These are phyloP conservation scores for Chamaecyparis obtusa DNA, from an alignment of 75 land plant species.

Conservation along the genomic window DNA sequence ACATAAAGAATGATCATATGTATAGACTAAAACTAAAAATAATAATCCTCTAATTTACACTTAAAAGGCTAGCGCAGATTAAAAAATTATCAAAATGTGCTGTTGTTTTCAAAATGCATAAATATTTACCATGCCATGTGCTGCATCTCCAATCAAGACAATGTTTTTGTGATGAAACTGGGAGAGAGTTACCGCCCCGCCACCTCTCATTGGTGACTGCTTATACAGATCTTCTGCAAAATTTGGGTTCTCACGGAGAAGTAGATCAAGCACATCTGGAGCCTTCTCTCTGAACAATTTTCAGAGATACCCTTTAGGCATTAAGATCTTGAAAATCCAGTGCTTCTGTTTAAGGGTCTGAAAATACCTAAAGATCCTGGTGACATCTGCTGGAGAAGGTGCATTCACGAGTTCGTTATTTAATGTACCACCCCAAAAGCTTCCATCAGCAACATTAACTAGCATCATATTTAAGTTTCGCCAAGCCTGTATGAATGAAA, in stretches of 20 bases:
- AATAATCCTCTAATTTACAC: not conserved
- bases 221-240: constrained; percentile 29
- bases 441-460: constrained; percentile 41
- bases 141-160: constrained; percentile 41
- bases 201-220: constrained; percentile 30
- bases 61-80: not conserved
- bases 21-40: not conserved
- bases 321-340: not conserved
- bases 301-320: not conserved
- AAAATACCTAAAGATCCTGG: constrained; percentile 24
- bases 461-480: constrained; percentile 24
- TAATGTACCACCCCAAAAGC: constrained; percentile 42
- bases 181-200: constrained; percentile 34
- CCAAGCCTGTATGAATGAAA: constrained; percentile 17
- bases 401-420: constrained; percentile 23
- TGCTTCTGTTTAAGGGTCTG: not conserved
- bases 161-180: constrained; percentile 37
- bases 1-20: not conserved
- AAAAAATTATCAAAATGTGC: not conserved
- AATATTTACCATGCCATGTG: constrained; percentile 35
- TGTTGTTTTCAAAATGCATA: not conserved
- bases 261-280: constrained; percentile 32
- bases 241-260: constrained; percentile 26
- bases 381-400: constrained; percentile 26
- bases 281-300: constrained; percentile 25